Percentiles rank a stretch among this genome's conserved stretches.
Evolutionary conservation across 169 alveolate genomes (phyloP).

Genomic region (Toxoplasma gondii): DNA sequence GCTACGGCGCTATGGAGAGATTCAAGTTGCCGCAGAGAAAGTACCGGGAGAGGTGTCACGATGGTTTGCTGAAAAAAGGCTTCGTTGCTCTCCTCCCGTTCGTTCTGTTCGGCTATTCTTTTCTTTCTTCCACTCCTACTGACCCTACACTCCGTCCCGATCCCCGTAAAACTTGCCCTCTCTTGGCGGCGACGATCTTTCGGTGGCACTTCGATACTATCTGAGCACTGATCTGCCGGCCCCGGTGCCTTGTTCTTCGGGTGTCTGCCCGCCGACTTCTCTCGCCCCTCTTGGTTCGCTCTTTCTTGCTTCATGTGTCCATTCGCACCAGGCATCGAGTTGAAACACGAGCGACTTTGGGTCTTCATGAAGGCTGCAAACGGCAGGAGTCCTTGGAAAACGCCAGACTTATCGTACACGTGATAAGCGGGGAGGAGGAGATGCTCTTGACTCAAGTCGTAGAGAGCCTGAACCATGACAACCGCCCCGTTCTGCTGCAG

Average conservation of each 20-base stretch:
- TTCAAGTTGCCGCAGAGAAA: no score
- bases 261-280: not conserved
- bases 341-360: no score
- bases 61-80: not conserved
- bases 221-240: not conserved
- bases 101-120: not conserved
- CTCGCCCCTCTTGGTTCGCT: not conserved
- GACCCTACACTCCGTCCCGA: not conserved
- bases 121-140: not conserved
- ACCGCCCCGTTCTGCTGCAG: not conserved
- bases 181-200: not conserved
- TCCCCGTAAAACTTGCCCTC: not conserved
- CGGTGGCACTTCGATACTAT: not conserved
- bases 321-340: no score
- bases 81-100: not conserved
- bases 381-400: not conserved
- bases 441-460: not conserved
- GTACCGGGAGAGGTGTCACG: not conserved
- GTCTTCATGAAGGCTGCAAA: not conserved
- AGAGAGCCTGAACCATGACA: not conserved
- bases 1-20: no score
- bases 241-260: not conserved
- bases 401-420: not conserved
- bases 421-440: constrained; percentile 1
- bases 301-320: not conserved